Evolutionary conservation across 441 rosid species (phyloP).

Genomic region (Raphanus hybrid): DNA sequence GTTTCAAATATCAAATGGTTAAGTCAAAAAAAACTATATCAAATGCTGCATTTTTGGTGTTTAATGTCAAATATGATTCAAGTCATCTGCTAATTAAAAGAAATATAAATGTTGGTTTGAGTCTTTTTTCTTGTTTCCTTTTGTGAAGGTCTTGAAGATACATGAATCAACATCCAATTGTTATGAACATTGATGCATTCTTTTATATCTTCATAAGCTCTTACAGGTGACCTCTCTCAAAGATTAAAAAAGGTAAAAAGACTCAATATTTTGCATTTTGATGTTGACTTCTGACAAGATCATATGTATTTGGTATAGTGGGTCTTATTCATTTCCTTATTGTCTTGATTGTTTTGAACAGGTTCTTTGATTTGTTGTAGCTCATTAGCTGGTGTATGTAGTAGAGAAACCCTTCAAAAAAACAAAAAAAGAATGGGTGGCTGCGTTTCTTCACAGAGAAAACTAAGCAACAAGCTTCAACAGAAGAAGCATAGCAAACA

Average conservation of each 20-base stretch:
- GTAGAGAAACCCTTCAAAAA: neutral
- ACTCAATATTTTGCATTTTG: neutral
- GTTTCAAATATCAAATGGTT: slow-evolving; percentile 14
- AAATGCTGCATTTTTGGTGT: slow-evolving; percentile 25
- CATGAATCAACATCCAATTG: slow-evolving; percentile 37
- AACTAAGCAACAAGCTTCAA: slow-evolving; percentile 23
- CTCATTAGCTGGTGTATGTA: slow-evolving; percentile 28
- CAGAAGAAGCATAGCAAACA: slow-evolving; percentile 37
- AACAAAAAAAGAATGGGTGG: slow-evolving; percentile 63
- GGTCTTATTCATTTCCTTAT: slow-evolving; percentile 6
- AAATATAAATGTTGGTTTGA: too few relatives aligned
- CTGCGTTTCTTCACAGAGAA: slow-evolving; percentile 64
- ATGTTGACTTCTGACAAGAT: slow-evolving; percentile 4
- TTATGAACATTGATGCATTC: slow-evolving; percentile 35
- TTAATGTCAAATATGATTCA: slow-evolving; percentile 7
- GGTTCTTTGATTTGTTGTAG: slow-evolving; percentile 16
- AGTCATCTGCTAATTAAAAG: slow-evolving; percentile 11
- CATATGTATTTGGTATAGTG: slow-evolving; percentile 4
- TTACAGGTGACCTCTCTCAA: slow-evolving; percentile 25
- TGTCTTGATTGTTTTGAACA: slow-evolving; percentile 24
- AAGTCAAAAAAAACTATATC: neutral
- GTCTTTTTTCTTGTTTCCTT: neutral
- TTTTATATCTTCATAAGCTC: slow-evolving; percentile 19
- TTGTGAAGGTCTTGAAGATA: slow-evolving; percentile 37
- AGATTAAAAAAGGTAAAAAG: slow-evolving; percentile 10